A percentile compares a stretch with the other conserved stretches of the same genome.
These are phyloP conservation scores for Nicotiana benthamiana DNA, from an alignment of 257 asterid genomes.

Conservation along the genomic window DNA sequence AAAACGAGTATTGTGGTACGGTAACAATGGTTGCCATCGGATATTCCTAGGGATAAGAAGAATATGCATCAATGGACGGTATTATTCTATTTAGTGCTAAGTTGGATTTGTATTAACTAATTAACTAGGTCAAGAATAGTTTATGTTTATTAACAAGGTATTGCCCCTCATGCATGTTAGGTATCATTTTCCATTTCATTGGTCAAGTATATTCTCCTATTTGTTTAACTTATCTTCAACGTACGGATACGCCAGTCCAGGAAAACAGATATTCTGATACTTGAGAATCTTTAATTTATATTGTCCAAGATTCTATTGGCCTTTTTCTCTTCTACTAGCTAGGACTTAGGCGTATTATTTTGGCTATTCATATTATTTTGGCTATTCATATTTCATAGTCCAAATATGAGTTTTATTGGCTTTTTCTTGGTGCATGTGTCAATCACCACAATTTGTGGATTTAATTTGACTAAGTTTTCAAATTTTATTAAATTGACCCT, in stretches of 20 bases:
- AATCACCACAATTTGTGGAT: neutral
- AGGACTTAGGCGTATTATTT: neutral
- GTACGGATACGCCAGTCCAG: neutral
- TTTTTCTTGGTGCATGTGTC: neutral
- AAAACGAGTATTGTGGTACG: neutral
- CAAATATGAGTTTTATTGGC: neutral
- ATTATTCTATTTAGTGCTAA: neutral
- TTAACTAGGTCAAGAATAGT: slow-evolving; percentile 31
- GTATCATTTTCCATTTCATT: slow-evolving; percentile 7
- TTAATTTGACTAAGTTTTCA: neutral
- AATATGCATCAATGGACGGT: slow-evolving; percentile 18
- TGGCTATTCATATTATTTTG: slow-evolving; percentile 6
- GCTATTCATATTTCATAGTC: neutral
- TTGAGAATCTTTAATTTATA: slow-evolving; percentile 29
- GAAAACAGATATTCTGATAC: slow-evolving; percentile 29
- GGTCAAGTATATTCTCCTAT: slow-evolving; percentile 27
- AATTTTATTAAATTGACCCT: neutral
- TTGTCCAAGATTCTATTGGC: slow-evolving; percentile 22
- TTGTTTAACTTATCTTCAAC: slow-evolving; percentile 20
- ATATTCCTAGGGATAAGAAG: slow-evolving; percentile 32
- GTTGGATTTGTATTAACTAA: slow-evolving; percentile 8
- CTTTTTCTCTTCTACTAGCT: neutral
- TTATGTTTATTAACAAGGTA: slow-evolving; percentile 8
- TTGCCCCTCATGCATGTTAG: slow-evolving; percentile 1
- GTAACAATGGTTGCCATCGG: neutral